Base-by-base conservation (phyloP, 805 yeast species). In the Wickerhamomyces hampshirensis region DNA sequence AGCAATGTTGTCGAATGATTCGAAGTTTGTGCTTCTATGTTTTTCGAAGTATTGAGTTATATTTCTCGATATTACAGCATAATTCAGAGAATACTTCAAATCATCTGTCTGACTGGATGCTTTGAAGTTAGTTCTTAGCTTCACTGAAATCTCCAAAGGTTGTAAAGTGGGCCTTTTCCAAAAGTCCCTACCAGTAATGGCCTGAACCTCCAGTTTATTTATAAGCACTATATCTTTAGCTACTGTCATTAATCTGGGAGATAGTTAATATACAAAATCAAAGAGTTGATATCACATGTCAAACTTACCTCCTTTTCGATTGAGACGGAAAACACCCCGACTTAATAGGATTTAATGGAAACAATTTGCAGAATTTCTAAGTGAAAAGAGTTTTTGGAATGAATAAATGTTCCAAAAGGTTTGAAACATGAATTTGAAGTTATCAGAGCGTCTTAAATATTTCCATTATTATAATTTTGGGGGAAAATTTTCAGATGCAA, bases 71-170 rank as follows among this genome's bases (percentile, higher is more conserved):
- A 91, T 71, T 5, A 79, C 88, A 2, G 96, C 97, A 59, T 91
- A 91, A 59, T 91, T 91, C 44, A 91, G 72, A 5, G 96, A 83
- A 51, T 83, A 77, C 40, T 76, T 73, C 48, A 91, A 68, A 53
- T 89, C 91, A 60, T 91, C 98, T 0, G 80, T 75, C 10, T 62
- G 60, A n/a, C 91, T 77, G n/a, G 96, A 89, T 37, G 72, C 65
- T 17, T 72, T 66, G 50, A 89, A 82, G 49, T 79, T 77, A 0
- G 95, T 84, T 23, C 63, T 63, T 43, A 85, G 69, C 30, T 69
- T 66, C 18, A 84, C 67, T 9, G 83, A 71, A 6, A 85, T 65
- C 3, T 63, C 53, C 17, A 84, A 68, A 4, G 87, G 86, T 50
- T 85, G 94, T 2, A 80, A 71, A 7, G 69, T 71, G 4, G 75